Base-by-base conservation (phyloP, 371 early-diverging fungal genomes). In the Mortierella sp. region DNA sequence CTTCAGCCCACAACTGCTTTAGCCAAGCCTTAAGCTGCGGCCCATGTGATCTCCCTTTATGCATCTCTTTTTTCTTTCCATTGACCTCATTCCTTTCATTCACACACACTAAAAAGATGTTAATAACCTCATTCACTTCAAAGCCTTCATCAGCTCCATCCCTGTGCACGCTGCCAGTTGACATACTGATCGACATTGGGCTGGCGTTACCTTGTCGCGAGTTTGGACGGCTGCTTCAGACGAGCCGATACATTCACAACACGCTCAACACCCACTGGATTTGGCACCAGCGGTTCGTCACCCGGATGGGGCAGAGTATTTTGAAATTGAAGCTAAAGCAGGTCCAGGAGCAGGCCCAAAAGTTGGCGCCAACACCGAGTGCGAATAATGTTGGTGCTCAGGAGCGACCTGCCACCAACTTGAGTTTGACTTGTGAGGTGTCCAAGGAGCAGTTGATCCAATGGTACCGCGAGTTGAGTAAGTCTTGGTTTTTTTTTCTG, bases 221-320 rank as follows among this genome's bases (percentile, higher is more conserved):
- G 40, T 77, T 77, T 53, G 31, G 64, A 19, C 67, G 77, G 7
- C 44, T 77, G 22, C 9, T 77, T 2, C 77, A 77, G 53, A 71
- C 72, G 22, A 67, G 50, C 50, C 61, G 72, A 50, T 19, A 19
- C 0, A 40, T 70, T 8, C 52, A 70, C 31, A 40, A 52, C 14
- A 45, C 66, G 0, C 52, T 70, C 22, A 37, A 76, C 14, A 47
- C 58, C 7, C 65, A 53, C 26, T 70, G 64, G 64, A 55, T 76
- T 9, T 76, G 76, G 76, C 66, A 70, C 39, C 64, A 47, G 65
- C 55, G 70, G 2, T 76, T 76, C 55, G 26, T 66, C 16, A 24
- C 9, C 13, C 71, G 64, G 2, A 39, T 71, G 24, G 71, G 64
- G 40, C 44, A 37, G 13, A 13, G 5, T 13, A 29, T 41, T 13